Percentiles rank a stretch among this genome's conserved stretches.
These are phyloP conservation scores for Tulasnella sp. DNA, from an alignment of 768 basidiomycete genomes.

Conservation along the genomic window DNA sequence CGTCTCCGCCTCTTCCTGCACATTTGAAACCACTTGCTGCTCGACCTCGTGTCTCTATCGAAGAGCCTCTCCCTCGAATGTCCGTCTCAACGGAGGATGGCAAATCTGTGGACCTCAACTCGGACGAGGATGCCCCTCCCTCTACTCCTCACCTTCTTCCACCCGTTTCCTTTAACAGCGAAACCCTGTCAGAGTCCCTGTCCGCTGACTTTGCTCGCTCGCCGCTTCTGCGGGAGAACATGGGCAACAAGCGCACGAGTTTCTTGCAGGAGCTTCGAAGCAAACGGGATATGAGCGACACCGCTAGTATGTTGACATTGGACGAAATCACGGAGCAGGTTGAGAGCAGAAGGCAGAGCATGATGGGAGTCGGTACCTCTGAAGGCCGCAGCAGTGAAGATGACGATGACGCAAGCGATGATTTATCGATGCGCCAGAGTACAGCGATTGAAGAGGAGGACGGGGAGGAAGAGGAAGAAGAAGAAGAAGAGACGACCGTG, in stretches of 20 bases:
- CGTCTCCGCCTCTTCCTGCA: conserved; percentile 35
- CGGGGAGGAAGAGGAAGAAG: conserved; percentile 38
- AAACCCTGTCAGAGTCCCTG: conserved; percentile 75
- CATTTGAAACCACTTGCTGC: conserved; percentile 40
- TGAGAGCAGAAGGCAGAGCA: conserved; percentile 57
- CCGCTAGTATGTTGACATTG: conserved; percentile 88
- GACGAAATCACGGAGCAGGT: conserved; percentile 98
- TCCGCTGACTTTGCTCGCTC: conserved; percentile 37
- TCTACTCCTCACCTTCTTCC: conserved; percentile 58
- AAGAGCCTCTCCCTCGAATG: conserved; percentile 60
- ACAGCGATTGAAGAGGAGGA: conserved; percentile 38
- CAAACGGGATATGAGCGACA: conserved; percentile 80
- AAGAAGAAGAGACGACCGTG: conserved; percentile 39
- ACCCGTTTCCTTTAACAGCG: conserved; percentile 71
- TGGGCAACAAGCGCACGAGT: conserved; percentile 61
- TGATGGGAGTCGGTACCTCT: conserved; percentile 33
- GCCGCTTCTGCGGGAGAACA: conserved; percentile 39
- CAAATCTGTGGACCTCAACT: conserved; percentile 56
- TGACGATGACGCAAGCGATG: background rate
- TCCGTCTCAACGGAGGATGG: conserved; percentile 75
- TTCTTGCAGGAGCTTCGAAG: conserved; percentile 77
- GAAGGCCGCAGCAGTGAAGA: conserved; percentile 40
- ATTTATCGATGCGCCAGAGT: conserved; percentile 35
- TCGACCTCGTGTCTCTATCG: conserved; percentile 34
- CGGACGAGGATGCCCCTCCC: conserved; percentile 36